Evolutionary conservation across 805 yeast species (phyloP), one percentile per base, ranked within the genome.

Genomic region (Wickerhamiella occidentalis): DNA sequence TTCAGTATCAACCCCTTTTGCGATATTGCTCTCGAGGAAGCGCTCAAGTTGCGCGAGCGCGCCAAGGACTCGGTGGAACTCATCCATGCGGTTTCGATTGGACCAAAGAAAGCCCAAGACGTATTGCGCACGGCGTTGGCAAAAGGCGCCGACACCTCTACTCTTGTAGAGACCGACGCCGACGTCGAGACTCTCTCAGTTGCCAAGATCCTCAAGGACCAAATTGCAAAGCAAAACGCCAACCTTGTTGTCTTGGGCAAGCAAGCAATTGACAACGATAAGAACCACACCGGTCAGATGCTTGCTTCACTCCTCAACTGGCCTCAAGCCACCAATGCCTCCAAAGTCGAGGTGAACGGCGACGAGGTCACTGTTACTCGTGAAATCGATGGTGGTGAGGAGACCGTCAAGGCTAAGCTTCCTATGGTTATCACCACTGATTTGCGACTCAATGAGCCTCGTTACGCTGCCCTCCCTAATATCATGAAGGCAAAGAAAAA

Each of bases 401-500:
- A 86, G 64, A 79, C 85, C 12, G 71, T 92, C 51, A 72, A 75
- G 46, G 85, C 95, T 28, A 69, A 76, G 52, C 73, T 88, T 52
- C 98, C 98, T 38, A 61, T 87, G 70, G 76, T 92, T 48, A 77
- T 92, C 58, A 88, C 96, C 23, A 82, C 97, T 2, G 99, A 92
- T 65, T 73, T 92, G 58, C 81, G 98, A 66, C 76, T 92, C 61
- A 92, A 92, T 65, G 92, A 79, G 63, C 98, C 99, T 40, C 80
- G 96, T 59, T 92, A 86, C 61, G 95, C 94, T n/a, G 78, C 94
- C 12, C 74, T 92, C 62, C 96, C 96, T 53, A 92, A 90, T 66
- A 77, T 88, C 71, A 92, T 92, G 97, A 92, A 92, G 73, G 97
- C 97, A 50, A 92, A 92, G 73, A 88, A 88, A 78, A 88, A 86